A percentile compares a stretch with the other conserved stretches of the same genome.
Conservation (phyloP, 441 rosid genomes). For the Eutrema salsugineum region DNA sequence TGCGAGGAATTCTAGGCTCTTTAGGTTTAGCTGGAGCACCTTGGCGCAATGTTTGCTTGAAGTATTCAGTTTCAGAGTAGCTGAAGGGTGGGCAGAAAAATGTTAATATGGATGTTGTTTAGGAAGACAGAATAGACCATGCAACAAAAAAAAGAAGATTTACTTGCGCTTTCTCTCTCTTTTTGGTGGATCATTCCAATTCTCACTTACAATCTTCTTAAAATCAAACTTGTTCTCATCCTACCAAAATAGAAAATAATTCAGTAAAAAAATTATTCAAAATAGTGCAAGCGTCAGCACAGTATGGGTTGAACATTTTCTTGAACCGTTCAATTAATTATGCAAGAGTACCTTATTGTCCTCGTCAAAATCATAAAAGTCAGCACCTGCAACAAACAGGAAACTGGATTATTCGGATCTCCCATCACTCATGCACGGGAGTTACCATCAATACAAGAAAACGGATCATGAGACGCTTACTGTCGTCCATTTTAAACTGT, state of each 20-base stretch:
- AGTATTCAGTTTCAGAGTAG: constrained; percentile 97
- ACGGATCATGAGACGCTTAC: constrained; percentile 42
- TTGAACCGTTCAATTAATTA: background rate
- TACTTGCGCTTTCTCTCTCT: constrained; percentile 99
- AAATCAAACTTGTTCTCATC: constrained; percentile 96
- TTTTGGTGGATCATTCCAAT: constrained; percentile 99
- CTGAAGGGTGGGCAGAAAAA: constrained; percentile 37
- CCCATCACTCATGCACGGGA: background rate
- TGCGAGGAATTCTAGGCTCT: constrained; percentile 99
- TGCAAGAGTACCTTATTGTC: constrained; percentile 16
- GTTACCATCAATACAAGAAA: background rate
- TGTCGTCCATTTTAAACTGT: constrained; percentile 96
- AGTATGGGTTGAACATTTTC: background rate
- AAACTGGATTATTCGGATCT: background rate
- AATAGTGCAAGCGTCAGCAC: background rate
- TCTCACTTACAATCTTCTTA: constrained; percentile 94
- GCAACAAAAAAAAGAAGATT: constrained; percentile 15
- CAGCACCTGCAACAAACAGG: constrained; percentile 64
- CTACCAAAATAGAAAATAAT: constrained; percentile 30
- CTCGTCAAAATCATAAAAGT: constrained; percentile 28
- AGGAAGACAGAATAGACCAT: constrained; percentile 10
- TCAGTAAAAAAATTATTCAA: background rate
- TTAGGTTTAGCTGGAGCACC: constrained; percentile 96
- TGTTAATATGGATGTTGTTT: constrained; percentile 2
- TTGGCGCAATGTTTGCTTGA: constrained; percentile 98